Evolutionary conservation across 169 alveolate genomes (phyloP).

Genomic region (Plasmodium coatneyi): DNA sequence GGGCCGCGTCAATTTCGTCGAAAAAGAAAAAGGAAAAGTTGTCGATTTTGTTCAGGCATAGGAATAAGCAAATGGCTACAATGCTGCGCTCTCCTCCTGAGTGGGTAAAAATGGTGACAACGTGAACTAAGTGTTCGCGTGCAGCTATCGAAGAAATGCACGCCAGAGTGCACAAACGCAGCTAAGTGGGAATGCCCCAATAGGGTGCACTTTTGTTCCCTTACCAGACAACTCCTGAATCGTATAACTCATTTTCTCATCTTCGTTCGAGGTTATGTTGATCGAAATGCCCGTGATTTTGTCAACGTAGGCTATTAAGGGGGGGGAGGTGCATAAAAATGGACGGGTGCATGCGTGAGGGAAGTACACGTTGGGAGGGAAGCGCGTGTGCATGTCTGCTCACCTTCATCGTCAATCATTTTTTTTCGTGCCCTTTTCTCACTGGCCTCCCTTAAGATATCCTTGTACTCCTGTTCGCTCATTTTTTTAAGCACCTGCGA

Average conservation of each 20-base stretch:
- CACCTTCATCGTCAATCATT: conserved; percentile 65
- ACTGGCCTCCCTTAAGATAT: conserved; percentile 21
- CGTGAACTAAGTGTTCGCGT: neutral
- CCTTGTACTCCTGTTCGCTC: conserved; percentile 67
- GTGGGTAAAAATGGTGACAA: neutral
- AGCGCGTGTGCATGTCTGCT: neutral
- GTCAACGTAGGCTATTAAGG: conserved; percentile 44
- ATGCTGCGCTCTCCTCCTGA: conserved; percentile 75
- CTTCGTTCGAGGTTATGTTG: conserved; percentile 66
- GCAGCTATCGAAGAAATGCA: neutral
- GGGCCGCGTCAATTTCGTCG: conserved; percentile 74
- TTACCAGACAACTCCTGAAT: conserved; percentile 75
- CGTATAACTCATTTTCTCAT: conserved; percentile 60
- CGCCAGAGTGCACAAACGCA: neutral
- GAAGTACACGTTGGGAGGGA: neutral
- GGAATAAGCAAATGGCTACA: conserved; percentile 61
- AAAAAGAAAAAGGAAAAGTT: conserved; percentile 75
- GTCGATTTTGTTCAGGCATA: conserved; percentile 69
- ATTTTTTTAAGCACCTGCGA: conserved; percentile 48
- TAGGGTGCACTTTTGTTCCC: neutral
- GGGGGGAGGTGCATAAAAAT: neutral
- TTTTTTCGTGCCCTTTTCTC: conserved; percentile 37
- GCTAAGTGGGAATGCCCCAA: neutral
- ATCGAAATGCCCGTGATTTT: conserved; percentile 72
- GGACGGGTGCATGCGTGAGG: neutral